Conservation (phyloP, 306 rosid genomes). For the Lathyrus aphaca region DNA sequence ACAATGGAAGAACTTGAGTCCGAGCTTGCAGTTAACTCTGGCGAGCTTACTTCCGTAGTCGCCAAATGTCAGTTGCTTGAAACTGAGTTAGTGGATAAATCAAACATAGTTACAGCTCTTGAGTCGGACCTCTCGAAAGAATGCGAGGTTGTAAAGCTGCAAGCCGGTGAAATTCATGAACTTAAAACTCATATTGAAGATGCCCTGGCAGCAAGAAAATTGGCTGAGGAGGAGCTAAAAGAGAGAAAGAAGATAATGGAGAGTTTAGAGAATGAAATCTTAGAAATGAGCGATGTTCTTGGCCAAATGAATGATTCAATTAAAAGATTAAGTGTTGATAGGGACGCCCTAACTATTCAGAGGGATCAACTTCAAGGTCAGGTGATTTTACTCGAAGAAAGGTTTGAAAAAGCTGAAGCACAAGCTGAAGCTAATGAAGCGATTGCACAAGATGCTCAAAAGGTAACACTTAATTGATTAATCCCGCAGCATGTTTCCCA, state of each 20-base stretch:
- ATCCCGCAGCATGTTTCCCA: constrained; percentile 2
- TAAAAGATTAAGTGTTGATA: constrained; percentile 49
- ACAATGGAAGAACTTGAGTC: constrained; percentile 63
- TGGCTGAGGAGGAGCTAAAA: constrained; percentile 61
- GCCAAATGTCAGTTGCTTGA: constrained; percentile 58
- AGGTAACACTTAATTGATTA: constrained; percentile 54
- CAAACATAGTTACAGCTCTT: constrained; percentile 53
- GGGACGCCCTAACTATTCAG: constrained; percentile 61
- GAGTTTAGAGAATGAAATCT: constrained; percentile 71
- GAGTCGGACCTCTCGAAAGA: constrained; percentile 62
- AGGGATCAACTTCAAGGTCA: constrained; percentile 69
- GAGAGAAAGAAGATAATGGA: constrained; percentile 60
- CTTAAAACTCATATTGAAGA: constrained; percentile 56
- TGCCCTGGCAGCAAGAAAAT: constrained; percentile 48
- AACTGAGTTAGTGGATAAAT: constrained; percentile 64
- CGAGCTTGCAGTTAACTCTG: constrained; percentile 67
- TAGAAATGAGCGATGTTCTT: constrained; percentile 63
- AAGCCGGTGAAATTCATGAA: constrained; percentile 55
- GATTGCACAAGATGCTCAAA: constrained; percentile 67
- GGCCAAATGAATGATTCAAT: constrained; percentile 60
- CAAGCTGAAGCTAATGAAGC: constrained; percentile 70
- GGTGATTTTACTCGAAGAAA: constrained; percentile 55
- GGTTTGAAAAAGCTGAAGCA: constrained; percentile 65
- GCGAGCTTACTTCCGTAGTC: constrained; percentile 62
- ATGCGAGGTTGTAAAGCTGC: constrained; percentile 42